Conservation (phyloP, 2,329 filamentous ascomycete species). For the Fusarium bulbicola region DNA sequence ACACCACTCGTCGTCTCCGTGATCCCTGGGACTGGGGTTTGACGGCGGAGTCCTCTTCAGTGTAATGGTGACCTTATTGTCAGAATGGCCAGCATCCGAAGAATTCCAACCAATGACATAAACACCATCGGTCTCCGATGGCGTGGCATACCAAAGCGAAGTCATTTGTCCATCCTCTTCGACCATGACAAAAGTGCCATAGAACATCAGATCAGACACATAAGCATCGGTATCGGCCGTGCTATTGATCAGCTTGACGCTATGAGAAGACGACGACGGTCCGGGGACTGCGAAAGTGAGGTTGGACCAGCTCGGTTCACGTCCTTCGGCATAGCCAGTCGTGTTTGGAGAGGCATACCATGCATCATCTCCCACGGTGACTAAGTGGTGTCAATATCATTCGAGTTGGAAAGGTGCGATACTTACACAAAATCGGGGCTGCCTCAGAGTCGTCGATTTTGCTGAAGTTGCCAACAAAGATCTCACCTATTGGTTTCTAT, state of each 20-base stretch:
- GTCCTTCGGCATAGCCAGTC: neutral
- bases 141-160: slow-evolving; percentile 9
- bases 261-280: neutral
- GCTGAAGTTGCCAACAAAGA: slow-evolving; percentile 6
- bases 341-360: neutral
- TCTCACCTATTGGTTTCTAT: neutral
- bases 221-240: neutral
- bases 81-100: neutral
- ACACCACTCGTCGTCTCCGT: neutral
- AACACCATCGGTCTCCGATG: neutral
- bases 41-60: neutral
- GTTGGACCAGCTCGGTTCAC: neutral
- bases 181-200: slow-evolving; percentile 3
- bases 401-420: accelerated
- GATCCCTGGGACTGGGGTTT: neutral
- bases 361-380: neutral
- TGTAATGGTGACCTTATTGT: neutral
- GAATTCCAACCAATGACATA: slow-evolving; percentile 3
- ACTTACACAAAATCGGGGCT: neutral
- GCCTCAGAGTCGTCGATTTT: neutral
- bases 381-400: neutral
- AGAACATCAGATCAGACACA: neutral
- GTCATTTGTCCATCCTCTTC: neutral
- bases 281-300: neutral
- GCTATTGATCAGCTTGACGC: neutral